These are phyloP conservation scores for Pyrus pyrifolia DNA, from an alignment of 306 rosid species.

Conservation along the genomic window DNA sequence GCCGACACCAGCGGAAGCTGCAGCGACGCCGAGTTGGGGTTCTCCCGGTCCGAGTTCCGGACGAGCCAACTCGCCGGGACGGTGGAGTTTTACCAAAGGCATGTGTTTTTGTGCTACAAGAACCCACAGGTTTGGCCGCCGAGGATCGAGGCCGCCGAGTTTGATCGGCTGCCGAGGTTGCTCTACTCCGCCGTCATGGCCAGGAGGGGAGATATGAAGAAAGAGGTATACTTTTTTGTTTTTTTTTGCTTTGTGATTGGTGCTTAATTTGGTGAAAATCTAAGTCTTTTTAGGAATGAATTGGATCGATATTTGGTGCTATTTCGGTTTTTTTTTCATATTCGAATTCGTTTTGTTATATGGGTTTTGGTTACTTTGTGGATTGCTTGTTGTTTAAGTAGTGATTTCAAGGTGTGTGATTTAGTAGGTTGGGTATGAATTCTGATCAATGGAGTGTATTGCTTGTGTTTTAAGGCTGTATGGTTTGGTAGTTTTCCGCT, in stretches of 20 bases:
- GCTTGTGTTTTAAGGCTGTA: background rate
- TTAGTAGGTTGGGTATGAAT: background rate
- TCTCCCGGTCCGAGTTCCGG: conserved; percentile 56
- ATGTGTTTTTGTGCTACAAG: conserved; percentile 84
- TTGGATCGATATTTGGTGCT: background rate
- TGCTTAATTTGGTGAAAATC: background rate
- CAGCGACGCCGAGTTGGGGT: conserved; percentile 66
- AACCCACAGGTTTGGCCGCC: conserved; percentile 85
- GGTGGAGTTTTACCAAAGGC: conserved; percentile 70
- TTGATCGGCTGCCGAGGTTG: conserved; percentile 89
- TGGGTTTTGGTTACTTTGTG: background rate
- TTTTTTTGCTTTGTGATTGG: background rate
- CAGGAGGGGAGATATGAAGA: conserved; percentile 59
- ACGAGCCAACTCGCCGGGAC: conserved; percentile 60
- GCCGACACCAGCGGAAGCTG: conserved; percentile 4
- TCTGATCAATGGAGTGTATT: background rate
- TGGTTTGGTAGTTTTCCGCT: background rate
- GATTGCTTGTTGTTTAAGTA: background rate
- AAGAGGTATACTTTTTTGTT: conserved; percentile 37
- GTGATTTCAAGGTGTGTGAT: background rate
- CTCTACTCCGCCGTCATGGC: conserved; percentile 79
- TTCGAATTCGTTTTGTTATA: background rate
- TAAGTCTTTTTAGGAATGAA: background rate
- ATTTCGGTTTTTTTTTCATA: background rate
- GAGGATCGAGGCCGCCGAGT: conserved; percentile 88